Percentiles rank a stretch among this genome's conserved stretches.
phyloP scores from a whole-genome alignment of 306 rosid genomes.

The Citrullus amarus region DNA sequence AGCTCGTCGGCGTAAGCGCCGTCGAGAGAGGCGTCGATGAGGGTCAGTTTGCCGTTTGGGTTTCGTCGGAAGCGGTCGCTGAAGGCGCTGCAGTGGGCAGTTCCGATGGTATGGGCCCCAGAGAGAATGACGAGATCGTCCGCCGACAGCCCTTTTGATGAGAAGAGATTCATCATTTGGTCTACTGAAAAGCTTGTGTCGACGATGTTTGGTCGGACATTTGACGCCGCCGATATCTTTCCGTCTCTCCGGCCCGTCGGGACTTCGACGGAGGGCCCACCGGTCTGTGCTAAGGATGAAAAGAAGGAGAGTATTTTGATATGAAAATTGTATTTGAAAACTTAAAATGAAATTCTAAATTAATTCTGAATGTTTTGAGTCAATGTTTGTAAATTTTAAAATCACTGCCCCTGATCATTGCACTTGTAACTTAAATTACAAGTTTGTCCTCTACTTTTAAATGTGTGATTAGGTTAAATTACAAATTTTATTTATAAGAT shows the following conservation, averaged over 20 bases:
- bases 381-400: too few relatives aligned
- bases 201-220: constrained; percentile 74
- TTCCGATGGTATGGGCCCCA: constrained; percentile 87
- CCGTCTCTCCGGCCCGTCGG: constrained; percentile 84
- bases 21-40: constrained; percentile 50
- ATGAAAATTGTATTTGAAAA: too few relatives aligned
- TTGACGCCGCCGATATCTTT: constrained; percentile 54
- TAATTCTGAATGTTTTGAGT: too few relatives aligned
- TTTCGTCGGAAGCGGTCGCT: constrained; percentile 46
- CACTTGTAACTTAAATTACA: too few relatives aligned
- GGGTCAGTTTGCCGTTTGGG: constrained; percentile 37
- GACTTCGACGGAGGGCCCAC: constrained; percentile 63
- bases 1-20: constrained; percentile 50
- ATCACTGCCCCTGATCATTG: too few relatives aligned
- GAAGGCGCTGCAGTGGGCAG: constrained; percentile 66
- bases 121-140: constrained; percentile 76
- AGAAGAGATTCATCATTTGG: constrained; percentile 58
- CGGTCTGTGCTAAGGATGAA: constrained; percentile 34
- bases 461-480: too few relatives aligned
- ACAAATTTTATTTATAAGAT: too few relatives aligned
- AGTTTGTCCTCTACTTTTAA: too few relatives aligned
- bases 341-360: too few relatives aligned
- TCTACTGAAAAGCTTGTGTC: constrained; percentile 74
- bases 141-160: constrained; percentile 62
- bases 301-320: too few relatives aligned